Percentiles rank a stretch among this genome's conserved stretches.
These are phyloP conservation scores for Cryptosporidium muris DNA, from an alignment of 169 alveolate species.

Conservation along the genomic window DNA sequence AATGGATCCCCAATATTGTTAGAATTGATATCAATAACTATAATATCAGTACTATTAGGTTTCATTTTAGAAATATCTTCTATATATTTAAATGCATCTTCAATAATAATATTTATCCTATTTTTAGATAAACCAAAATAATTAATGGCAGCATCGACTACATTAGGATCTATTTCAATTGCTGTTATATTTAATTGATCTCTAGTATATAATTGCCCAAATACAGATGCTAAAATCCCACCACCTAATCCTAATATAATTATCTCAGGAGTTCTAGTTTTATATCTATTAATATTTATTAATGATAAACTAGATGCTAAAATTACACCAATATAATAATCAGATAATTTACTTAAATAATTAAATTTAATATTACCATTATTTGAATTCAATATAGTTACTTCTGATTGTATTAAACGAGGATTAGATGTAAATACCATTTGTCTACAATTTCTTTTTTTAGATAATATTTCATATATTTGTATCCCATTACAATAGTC, in stretches of 20 bases:
- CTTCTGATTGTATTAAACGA: slow-evolving; percentile 51
- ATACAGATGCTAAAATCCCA: slow-evolving; percentile 29
- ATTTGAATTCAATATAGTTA: neutral
- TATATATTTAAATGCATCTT: slow-evolving; percentile 41
- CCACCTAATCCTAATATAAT: slow-evolving; percentile 64
- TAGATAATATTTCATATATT: slow-evolving; percentile 12
- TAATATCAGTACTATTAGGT: slow-evolving; percentile 15
- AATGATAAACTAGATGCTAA: slow-evolving; percentile 10
- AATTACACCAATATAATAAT: slow-evolving; percentile 53
- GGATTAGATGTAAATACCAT: slow-evolving; percentile 67
- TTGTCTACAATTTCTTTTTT: slow-evolving; percentile 2
- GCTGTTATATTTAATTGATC: slow-evolving; percentile 11
- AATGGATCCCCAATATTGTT: slow-evolving; percentile 39
- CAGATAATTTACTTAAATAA: slow-evolving; percentile 15
- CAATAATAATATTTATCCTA: slow-evolving; percentile 7
- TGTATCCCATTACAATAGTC: slow-evolving; percentile 31
- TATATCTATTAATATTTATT: neutral
- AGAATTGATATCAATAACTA: slow-evolving; percentile 56
- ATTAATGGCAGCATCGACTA: slow-evolving; percentile 15
- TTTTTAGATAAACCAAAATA: slow-evolving; percentile 30
- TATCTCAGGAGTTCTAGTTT: neutral
- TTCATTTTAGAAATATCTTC: neutral
- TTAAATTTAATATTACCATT: neutral
- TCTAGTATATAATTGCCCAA: slow-evolving; percentile 4
- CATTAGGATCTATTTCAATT: slow-evolving; percentile 44